Conservation (phyloP, 352 stramenopile species). For the Pythium apleroticum region DNA sequence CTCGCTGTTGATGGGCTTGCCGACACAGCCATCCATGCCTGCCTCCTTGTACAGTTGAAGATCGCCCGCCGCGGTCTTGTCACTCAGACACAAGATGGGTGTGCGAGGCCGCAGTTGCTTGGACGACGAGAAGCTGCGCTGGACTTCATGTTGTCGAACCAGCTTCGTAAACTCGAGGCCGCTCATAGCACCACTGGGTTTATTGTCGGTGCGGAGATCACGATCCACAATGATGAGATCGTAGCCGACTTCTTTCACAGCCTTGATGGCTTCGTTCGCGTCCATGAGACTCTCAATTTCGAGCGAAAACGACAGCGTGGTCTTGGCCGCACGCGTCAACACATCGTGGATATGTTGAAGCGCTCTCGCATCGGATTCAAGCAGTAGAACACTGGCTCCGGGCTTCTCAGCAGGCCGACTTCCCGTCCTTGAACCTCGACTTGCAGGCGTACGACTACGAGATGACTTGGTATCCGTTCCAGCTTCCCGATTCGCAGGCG, state of each 20-base stretch:
- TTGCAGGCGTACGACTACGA: slow-evolving; percentile 1
- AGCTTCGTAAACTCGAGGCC: slow-evolving; percentile 78
- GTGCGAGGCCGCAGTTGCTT: slow-evolving; percentile 31
- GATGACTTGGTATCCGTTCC: slow-evolving; percentile 1
- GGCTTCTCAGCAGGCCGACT: slow-evolving; percentile 1
- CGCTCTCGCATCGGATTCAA: slow-evolving; percentile 37
- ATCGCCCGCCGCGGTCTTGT: slow-evolving; percentile 57
- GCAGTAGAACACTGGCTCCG: slow-evolving; percentile 29
- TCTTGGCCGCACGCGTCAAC: slow-evolving; percentile 14
- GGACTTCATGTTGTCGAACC: slow-evolving; percentile 79
- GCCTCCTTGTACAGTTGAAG: slow-evolving; percentile 86
- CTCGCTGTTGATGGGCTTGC: slow-evolving; percentile 67
- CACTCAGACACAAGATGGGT: slow-evolving; percentile 76
- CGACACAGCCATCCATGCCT: slow-evolving; percentile 91
- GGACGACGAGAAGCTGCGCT: slow-evolving; percentile 36
- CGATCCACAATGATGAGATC: slow-evolving; percentile 87
- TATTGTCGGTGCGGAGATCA: slow-evolving; percentile 33
- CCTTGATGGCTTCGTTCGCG: slow-evolving; percentile 47
- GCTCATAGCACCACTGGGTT: slow-evolving; percentile 26
- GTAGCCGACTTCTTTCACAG: slow-evolving; percentile 52
- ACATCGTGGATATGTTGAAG: slow-evolving; percentile 41
- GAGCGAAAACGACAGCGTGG: slow-evolving; percentile 20
- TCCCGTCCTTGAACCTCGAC: neutral
- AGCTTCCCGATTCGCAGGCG: neutral
- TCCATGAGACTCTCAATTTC: slow-evolving; percentile 66